Evolutionary conservation across 2,329 filamentous ascomycete genomes (phyloP), one percentile per base, ranked within the genome.

Genomic region (Aspergillus unguis): DNA sequence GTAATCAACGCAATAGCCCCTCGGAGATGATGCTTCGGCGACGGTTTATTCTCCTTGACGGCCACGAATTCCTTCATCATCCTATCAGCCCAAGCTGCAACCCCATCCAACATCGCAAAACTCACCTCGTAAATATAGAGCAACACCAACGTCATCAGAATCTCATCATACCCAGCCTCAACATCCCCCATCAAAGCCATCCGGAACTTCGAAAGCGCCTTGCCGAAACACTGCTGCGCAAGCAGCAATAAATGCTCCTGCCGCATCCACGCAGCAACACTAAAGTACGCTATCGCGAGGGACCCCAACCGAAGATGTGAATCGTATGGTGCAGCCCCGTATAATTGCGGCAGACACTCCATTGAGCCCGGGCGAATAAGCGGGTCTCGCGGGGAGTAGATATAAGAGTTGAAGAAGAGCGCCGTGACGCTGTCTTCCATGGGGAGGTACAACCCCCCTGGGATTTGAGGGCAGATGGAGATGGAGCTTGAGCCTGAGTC

Each of bases 1-100:
- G 66, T 65, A 5, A 68, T 54, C 6, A 68, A 45, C 7, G 65
- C 65, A 46, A 68, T 55, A 2, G 65, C 65, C 1, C 65, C 65
- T n/a, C 57, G 59, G 6, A 68, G 43, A 49, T 68, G 65, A 3
- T 62, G 61, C 52, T 58, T 64, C 6, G 55, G 31, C 1, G 65
- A 59, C 2, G 47, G 33, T 29, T 58, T 54, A 25, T 55, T 57
- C 29, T 66, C 60, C 45, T 61, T 64, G 3, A 65, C 51, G 7
- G 65, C 60, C 9, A 54, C 43, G 4, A 68, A 62, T 52, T 67
- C 62, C 65, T 67, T 23, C 3, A 4, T 17, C 33, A 10, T 23
- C 7, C 11, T 28, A 42, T 27, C 23, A 8, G 35, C 37, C 27
- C 27, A 42, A 10, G 29, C 33, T 23, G 26, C 36, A 7, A 6